phyloP scores from a whole-genome alignment of 208 protist genomes.

The Crithidia acanthocephali region DNA sequence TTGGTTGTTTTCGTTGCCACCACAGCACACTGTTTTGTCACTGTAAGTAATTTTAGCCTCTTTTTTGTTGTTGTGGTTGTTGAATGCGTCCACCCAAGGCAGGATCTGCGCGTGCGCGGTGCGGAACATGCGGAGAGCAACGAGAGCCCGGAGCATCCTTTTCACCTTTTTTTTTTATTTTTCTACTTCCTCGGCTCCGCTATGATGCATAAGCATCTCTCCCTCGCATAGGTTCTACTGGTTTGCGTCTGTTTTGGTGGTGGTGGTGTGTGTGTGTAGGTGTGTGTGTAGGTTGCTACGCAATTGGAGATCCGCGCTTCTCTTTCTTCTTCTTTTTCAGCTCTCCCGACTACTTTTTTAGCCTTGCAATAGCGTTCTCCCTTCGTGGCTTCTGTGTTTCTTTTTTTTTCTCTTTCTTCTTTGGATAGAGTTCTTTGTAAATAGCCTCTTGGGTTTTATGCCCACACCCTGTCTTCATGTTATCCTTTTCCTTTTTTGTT shows the following conservation, averaged over 20 bases:
- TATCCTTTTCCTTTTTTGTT: background rate
- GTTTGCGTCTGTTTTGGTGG: background rate
- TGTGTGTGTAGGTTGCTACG: background rate
- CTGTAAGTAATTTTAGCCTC: too few relatives aligned
- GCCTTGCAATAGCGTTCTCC: too few relatives aligned
- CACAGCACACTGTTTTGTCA: too few relatives aligned
- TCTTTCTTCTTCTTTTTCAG: constrained; percentile 10
- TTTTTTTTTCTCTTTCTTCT: background rate
- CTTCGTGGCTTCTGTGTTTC: too few relatives aligned
- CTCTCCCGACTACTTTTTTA: too few relatives aligned
- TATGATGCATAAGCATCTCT: background rate
- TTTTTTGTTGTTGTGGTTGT: too few relatives aligned
- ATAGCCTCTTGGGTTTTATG: background rate
- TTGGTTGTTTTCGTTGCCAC: too few relatives aligned
- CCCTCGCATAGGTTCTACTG: too few relatives aligned
- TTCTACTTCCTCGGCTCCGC: background rate
- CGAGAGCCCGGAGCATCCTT: background rate
- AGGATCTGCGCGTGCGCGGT: too few relatives aligned
- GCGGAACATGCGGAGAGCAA: background rate
- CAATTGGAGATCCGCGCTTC: background rate
- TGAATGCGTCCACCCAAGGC: too few relatives aligned
- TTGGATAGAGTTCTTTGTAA: background rate
- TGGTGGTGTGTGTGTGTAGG: background rate
- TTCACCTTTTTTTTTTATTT: background rate
- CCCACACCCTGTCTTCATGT: background rate